Evolutionary conservation across 345 rosid genomes (phyloP).

Genomic region (Syzygium aromaticum): DNA sequence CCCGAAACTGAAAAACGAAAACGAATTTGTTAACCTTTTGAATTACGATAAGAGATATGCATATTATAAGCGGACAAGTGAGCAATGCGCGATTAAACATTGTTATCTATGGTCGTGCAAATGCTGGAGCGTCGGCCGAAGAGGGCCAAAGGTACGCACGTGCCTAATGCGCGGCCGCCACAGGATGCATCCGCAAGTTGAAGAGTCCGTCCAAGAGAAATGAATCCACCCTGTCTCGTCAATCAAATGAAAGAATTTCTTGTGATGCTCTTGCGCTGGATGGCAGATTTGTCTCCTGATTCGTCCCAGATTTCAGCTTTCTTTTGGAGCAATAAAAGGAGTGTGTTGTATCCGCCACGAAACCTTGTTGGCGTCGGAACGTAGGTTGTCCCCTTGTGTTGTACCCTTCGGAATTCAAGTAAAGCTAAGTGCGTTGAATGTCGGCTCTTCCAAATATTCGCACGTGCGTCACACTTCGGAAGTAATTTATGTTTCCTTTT

Average conservation of each 20-base stretch:
- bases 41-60: too few species aligned
- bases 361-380: background rate
- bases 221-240: background rate
- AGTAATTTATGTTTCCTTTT: too few species aligned
- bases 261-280: background rate
- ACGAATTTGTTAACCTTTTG: too few species aligned
- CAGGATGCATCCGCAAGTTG: background rate
- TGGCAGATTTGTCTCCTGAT: background rate
- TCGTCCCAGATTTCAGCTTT: background rate
- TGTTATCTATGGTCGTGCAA: background rate
- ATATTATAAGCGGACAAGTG: background rate
- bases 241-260: background rate
- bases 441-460: background rate
- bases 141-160: background rate
- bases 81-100: background rate
- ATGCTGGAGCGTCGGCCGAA: background rate
- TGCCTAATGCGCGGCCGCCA: background rate
- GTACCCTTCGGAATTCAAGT: background rate
- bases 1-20: background rate
- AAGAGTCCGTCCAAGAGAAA: background rate
- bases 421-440: background rate
- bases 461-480: background rate
- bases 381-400: background rate
- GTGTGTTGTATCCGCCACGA: background rate
- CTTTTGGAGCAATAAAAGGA: background rate